These are phyloP conservation scores for Lepidopterella palustris DNA, from an alignment of 495 filamentous ascomycete species.

Conservation along the genomic window DNA sequence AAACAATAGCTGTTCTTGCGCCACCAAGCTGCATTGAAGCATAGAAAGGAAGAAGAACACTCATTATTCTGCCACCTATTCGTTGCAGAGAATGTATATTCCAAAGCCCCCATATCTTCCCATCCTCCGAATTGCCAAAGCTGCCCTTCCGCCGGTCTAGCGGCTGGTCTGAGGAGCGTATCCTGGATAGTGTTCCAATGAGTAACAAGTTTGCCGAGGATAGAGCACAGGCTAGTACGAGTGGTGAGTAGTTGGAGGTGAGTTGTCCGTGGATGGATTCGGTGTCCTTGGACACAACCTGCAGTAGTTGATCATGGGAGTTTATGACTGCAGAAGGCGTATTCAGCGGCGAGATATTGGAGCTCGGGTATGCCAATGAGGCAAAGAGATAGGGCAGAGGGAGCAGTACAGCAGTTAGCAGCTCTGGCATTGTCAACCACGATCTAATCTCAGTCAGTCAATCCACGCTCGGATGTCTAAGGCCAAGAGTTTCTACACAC, in stretches of 20 bases:
- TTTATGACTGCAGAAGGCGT: not conserved
- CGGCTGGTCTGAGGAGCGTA: constrained; percentile 23
- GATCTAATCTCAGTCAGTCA: constrained; percentile 15
- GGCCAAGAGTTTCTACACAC: constrained; percentile 7
- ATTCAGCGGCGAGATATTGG: constrained; percentile 5
- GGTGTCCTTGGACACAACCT: constrained; percentile 1
- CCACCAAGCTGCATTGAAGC: constrained; percentile 52
- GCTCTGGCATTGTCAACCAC: constrained; percentile 31
- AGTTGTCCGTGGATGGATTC: not conserved
- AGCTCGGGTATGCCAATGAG: constrained; percentile 21
- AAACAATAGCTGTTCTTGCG: constrained; percentile 45
- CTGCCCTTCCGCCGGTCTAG: constrained; percentile 34
- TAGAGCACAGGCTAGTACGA: constrained; percentile 34
- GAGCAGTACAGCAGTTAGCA: constrained; percentile 34
- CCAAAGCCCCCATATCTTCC: not conserved
- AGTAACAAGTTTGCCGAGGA: constrained; percentile 40
- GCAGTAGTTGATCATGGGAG: constrained; percentile 1
- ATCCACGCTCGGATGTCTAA: constrained; percentile 6
- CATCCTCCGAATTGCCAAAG: constrained; percentile 11
- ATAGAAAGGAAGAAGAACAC: constrained; percentile 50
- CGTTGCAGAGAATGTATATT: constrained; percentile 1
- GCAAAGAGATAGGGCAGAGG: constrained; percentile 33
- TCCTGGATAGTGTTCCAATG: constrained; percentile 37
- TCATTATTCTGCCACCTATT: constrained; percentile 26
- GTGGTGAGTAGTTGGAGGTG: constrained; percentile 6